These are phyloP conservation scores for Dothistroma septosporum DNA, from an alignment of 2,329 filamentous ascomycete species.

Conservation along the genomic window DNA sequence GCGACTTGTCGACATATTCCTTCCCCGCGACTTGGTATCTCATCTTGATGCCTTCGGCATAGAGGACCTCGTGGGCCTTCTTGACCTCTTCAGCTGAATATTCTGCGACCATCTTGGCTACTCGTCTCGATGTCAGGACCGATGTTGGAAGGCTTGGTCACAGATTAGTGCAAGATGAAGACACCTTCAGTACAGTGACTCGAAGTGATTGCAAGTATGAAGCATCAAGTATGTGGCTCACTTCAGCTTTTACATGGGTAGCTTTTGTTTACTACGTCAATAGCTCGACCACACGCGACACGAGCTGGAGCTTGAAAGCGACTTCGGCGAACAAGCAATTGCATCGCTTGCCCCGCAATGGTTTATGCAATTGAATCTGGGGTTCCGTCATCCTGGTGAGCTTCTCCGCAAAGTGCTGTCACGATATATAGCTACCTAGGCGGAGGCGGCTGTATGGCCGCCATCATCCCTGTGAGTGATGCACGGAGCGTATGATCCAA, in stretches of 20 bases:
- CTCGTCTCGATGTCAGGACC: background rate
- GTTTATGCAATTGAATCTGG: too few species aligned
- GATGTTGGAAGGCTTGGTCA: background rate
- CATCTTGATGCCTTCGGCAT: conserved; percentile 58
- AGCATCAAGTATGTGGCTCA: background rate
- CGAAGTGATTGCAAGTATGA: background rate
- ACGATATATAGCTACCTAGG: background rate
- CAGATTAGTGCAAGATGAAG: background rate
- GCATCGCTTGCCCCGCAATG: too few species aligned
- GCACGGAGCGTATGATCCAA: background rate
- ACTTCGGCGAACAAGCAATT: background rate
- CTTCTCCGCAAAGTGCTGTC: background rate
- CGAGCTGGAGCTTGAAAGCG: background rate
- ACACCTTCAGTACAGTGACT: background rate
- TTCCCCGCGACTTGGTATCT: conserved; percentile 59
- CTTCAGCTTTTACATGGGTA: background rate
- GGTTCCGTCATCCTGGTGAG: too few species aligned
- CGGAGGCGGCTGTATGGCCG: background rate
- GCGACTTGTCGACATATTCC: conserved; percentile 55
- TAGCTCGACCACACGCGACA: background rate
- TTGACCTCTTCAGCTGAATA: conserved; percentile 31
- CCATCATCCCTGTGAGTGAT: too few species aligned
- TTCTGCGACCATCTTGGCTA: conserved; percentile 19
- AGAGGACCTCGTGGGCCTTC: conserved; percentile 52
- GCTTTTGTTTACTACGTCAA: background rate